These are phyloP conservation scores for Hymenochaete sp. DNA, from an alignment of 1,284 basidiomycete genomes.

Conservation along the genomic window DNA sequence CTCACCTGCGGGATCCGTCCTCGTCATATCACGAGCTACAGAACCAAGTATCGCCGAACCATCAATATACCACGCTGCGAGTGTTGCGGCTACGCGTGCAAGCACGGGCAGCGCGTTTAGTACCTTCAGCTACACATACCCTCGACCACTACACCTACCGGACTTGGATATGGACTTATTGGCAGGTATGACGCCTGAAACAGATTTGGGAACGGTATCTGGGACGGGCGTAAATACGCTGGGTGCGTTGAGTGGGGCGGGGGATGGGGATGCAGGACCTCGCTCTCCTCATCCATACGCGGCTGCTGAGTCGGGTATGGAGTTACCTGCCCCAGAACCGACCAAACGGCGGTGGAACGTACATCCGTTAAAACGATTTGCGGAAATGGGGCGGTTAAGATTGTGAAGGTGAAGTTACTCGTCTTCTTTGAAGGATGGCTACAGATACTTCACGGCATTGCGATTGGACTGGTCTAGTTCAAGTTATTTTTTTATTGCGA, in stretches of 20 bases:
- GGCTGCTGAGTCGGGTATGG: not conserved
- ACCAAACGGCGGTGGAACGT: constrained; percentile 14
- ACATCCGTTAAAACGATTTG: constrained; percentile 18
- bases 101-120: constrained; percentile 15
- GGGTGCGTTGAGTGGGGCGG: constrained; percentile 1
- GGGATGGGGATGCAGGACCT: constrained; percentile 1
- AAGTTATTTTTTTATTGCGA: not conserved
- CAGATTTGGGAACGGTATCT: not conserved
- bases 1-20: constrained; percentile 8
- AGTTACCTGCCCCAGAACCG: not conserved
- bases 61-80: constrained; percentile 12
- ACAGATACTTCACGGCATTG: not conserved
- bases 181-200: not conserved
- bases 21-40: constrained; percentile 8
- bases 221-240: not conserved
- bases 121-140: constrained; percentile 13
- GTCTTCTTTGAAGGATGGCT: not conserved
- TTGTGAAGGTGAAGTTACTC: not conserved
- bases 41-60: constrained; percentile 16
- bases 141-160: constrained; percentile 13
- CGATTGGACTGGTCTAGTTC: not conserved
- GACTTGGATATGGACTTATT: constrained; percentile 15
- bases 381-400: constrained; percentile 14
- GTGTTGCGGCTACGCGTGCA: constrained; percentile 17
- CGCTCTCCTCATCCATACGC: constrained; percentile 13